Conservation (phyloP, 1,284 basidiomycete species). For the Trichosporon ovoides region DNA sequence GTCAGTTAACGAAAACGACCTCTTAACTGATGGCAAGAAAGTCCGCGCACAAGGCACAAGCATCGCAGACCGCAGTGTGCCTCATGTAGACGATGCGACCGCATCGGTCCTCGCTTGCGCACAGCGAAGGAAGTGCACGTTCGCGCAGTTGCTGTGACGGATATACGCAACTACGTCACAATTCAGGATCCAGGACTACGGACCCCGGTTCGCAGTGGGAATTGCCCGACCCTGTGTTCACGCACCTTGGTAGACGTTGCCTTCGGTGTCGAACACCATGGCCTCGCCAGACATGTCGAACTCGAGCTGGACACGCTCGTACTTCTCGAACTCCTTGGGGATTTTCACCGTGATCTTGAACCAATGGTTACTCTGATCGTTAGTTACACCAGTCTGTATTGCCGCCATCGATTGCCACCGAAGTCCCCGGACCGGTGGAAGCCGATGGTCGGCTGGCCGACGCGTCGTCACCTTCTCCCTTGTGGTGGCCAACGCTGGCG, state of each 20-base stretch:
- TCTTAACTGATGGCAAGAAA: too few relatives aligned
- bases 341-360: constrained; percentile 77
- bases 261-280: constrained; percentile 79
- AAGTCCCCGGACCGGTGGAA: too few relatives aligned
- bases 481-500: too few relatives aligned
- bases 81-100: neutral
- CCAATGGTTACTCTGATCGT: constrained; percentile 76
- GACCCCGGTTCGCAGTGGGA: too few relatives aligned
- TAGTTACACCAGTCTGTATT: neutral
- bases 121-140: neutral
- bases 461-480: too few relatives aligned
- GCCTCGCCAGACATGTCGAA: constrained; percentile 92
- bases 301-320: constrained; percentile 87
- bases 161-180: neutral
- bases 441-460: too few relatives aligned
- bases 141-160: neutral
- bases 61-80: neutral
- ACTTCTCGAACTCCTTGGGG: constrained; percentile 67
- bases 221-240: too few relatives aligned
- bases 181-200: too few relatives aligned
- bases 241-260: constrained; percentile 71
- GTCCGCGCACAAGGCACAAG: neutral
- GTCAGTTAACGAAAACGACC: too few relatives aligned
- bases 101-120: neutral
- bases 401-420: neutral